Base-by-base conservation (phyloP, 2,329 filamentous ascomycete genomes). In the Aureobasidium pullulans region DNA sequence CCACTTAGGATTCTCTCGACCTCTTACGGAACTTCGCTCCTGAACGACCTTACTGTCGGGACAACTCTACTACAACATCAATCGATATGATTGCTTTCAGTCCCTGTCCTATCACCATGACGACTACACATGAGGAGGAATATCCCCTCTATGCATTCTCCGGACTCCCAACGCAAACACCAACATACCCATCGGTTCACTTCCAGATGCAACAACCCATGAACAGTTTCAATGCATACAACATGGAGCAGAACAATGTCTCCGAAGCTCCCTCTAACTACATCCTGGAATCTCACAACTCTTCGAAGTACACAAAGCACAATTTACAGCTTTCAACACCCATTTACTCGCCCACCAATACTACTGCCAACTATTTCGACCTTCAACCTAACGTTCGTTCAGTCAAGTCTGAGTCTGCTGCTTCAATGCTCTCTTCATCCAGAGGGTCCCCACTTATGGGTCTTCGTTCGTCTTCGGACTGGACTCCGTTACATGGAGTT, bases 381-480 rank as follows among this genome's bases (percentile, higher is more conserved):
- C 61, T 66, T 10, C 68, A 72, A 60, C 75, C 77, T 36, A 75
- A 76, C 34, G 68, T 76, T 10, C 72, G 77, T 15, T 77, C 76
- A 13, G 71, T 76, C 15, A 77, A 76, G 3, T 81, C 78, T 8
- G 77, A 80, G 65, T 81, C 79, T 32, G 77, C 76, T 59, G 76
- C 77, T 47, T 81, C 78, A 16, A 73, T 74, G 9, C 76, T 79
- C 10, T 81, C 79, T 4, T 81, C 79, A 10, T 71, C 75, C 15
- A 76, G 77, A 64, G 77, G 76, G 44, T 81, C 79, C 6, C 79
- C 79, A 31, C 75, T 82, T 79, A 32, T 86, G 80, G 54, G 84
- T 79, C 68, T 78, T 81, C 62, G 90, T 80, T 61, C 79, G 78
- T 28, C 79, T 78, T 29, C 87, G 83, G 61, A 85, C 73, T 59